Base-by-base conservation (phyloP, 805 yeast species). In the Zygosaccharomyces siamensis region DNA sequence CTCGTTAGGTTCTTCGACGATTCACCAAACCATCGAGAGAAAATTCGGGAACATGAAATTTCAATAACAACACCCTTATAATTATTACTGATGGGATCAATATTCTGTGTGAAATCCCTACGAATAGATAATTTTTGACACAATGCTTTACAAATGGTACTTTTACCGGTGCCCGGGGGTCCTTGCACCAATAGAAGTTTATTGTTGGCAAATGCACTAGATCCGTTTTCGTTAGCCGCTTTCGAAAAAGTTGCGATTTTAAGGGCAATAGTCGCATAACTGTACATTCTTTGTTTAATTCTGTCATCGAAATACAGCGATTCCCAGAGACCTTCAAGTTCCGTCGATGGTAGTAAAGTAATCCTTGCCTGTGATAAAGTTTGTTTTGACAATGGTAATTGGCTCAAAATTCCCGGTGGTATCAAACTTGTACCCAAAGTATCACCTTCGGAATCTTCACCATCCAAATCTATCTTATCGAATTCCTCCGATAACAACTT, bases 141-240 rank as follows among this genome's bases (percentile, higher is more conserved):
- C 6, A 73, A 39, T 0, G 76, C 68, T 39, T 61, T 71, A 39
- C 75, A 70, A 3, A 73, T 45, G 2, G 75, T 70, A 1, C 77
- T 72, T 56, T 74, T 74, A 4, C 78, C 78, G 2, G 76, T 71
- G 0, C 78, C 78, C 3, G 78, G 76, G 2, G 76, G 73, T 0
- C 78, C 78, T 55, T 73, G 71, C 1, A 73, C 49, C 23, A 66
- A 46, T 4, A 66, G 40, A 16, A 66, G 39, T 43, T 64, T 63
- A 46, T 64, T 64, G 38, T 56, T 63, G 18, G 53, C 50, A 10
- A 61, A 41, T 1, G 50, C 36, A 12, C 38, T 39, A 14, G 23
- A 33, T 36, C 36, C 20, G 42, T 46, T 39, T 2, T 31, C 26
- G 23, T 36, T 10, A 16, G 35, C 42, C 3, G 39, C 14, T 36